Evolutionary conservation across 768 basidiomycete species (phyloP), one percentile per base, ranked within the genome.

Genomic region (Pilatotrama ljubarskyi): DNA sequence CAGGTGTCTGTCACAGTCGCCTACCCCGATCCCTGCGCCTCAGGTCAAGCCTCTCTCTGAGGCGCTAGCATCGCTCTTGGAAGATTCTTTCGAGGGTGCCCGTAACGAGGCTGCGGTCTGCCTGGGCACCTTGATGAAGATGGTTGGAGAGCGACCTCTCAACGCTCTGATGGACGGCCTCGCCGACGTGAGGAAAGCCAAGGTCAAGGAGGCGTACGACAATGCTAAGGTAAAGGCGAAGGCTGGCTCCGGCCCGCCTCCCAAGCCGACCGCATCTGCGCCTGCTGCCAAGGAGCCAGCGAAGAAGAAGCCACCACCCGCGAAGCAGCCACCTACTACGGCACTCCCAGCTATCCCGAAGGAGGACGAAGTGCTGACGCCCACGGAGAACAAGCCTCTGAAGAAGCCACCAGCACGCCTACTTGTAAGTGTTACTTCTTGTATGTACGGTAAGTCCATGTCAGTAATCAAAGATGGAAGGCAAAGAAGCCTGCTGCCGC

Each of bases 171-270:
- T 96, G 78, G 95, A 98, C 62, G 78, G 82, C 9, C 77, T 98
- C 57, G 86, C 91, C 17, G 95, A 98, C 67, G 79, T 96, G 20
- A 80, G 94, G 64, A 95, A 93, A 74, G 81, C 80, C 2, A 99
- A 98, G 75, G 93, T 99, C 53, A 95, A 90, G 73, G 97, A 98
- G 70, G 91, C 93, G 0, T 91, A 84, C 65, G 95, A 93, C 58
- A 93, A 90, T 67, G 94, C 93, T 3, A 86, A 86, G n/a, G 91
- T 98, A 40, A 96, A 92, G 72, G 91, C 87, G 68, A 95, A 92
- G 74, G 77, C 80, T 8, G 87, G 88, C 8, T 77, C 76, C 43
- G 74, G 78, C 37, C 80, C 82, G 2, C 78, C 85, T 25, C 72
- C 84, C 3, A 81, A 78, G 50, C 66, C 70, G 3, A 64, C 69